Evolutionary conservation across 2,329 filamentous ascomycete species (phyloP).

Genomic region (Reticulascus tulasneorum): DNA sequence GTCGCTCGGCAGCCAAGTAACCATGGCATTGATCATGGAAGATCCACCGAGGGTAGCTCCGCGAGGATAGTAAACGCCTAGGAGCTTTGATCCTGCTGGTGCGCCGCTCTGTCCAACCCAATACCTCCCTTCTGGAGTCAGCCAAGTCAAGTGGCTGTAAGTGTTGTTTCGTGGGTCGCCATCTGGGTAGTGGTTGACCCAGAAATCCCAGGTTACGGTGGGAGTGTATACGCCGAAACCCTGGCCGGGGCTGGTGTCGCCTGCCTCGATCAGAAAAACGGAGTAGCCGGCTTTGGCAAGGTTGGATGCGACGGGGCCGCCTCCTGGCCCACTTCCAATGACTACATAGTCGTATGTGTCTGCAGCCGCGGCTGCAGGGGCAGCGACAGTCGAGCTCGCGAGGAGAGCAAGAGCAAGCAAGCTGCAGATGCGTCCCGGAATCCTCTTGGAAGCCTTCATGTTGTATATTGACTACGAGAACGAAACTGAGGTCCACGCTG

Average conservation of each 20-base stretch:
- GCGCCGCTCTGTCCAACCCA: slow-evolving; percentile 19
- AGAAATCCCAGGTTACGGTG: slow-evolving; percentile 7
- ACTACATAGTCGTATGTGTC: slow-evolving; percentile 58
- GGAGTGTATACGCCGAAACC: too few species aligned
- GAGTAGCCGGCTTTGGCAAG: slow-evolving; percentile 52
- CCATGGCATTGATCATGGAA: slow-evolving; percentile 57
- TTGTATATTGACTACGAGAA: too few species aligned
- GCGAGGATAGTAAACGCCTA: slow-evolving; percentile 43
- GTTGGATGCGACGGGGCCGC: slow-evolving; percentile 49
- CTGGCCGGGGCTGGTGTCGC: slow-evolving; percentile 46
- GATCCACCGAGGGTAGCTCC: slow-evolving; percentile 43
- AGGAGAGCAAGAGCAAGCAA: too few species aligned
- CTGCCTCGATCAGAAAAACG: slow-evolving; percentile 54
- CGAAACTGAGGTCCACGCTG: too few species aligned
- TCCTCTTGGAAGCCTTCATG: too few species aligned
- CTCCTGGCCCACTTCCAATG: slow-evolving; percentile 53
- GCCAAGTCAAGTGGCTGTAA: slow-evolving; percentile 44
- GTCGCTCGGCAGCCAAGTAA: slow-evolving; percentile 53
- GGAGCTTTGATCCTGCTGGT: slow-evolving; percentile 31
- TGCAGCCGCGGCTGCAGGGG: too few species aligned
- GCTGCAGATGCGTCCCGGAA: too few species aligned
- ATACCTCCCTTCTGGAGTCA: slow-evolving; percentile 26
- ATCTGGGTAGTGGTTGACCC: not conserved
- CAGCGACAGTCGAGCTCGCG: too few species aligned
- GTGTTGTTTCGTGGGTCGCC: slow-evolving; percentile 14